Evolutionary conservation across 2,329 filamentous ascomycete genomes (phyloP), one percentile per base, ranked within the genome.

Genomic region (Pseudofabraea citricarpa): DNA sequence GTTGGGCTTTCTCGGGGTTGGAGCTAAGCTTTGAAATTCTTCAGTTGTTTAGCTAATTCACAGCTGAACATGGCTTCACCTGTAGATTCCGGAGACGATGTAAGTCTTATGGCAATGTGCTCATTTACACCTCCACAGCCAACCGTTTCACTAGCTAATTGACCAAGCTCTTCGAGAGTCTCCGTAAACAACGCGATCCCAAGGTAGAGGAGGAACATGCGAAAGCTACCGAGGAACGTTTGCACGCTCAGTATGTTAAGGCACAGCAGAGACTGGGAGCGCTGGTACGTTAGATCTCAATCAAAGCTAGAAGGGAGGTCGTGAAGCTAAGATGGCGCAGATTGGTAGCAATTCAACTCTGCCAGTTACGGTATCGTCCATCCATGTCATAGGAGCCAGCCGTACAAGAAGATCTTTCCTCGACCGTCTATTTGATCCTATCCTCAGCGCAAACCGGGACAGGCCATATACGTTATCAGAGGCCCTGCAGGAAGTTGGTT

Each of bases 351-450:
- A 97, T 64, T 84, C 85, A 53, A 87, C 87, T 33, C 79, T 93
- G 45, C 91, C 93, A 31, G 87, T 93, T 56, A 88, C 89, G 12
- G 84, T 98, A 62, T 87, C 87, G 56, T 87, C 88, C 35, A 79
- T 98, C 60, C 81, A 86, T 56, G 74, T 98, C 48, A 79, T 94
- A 49, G 87, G 90, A 60, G 89, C 88, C 35, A 76, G 77, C 48
- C 83, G 93, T 61, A 95, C 91, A n/a, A 81, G 93, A 51, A 78
- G 79, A 56, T 74, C 77, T 50, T 96, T 98, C 64, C 81, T 98
- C 43, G 79, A 94, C 62, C 81, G 82, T 26, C 73, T 96, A 46
- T 82, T 97, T 64, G 70, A 81, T 44, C 90, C 91, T 6, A 66
- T 96, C 7, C 71, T 97, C 40, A 80, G 79, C 57, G 78, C 77